A percentile compares a stretch with the other conserved stretches of the same genome.
Evolutionary conservation across 768 basidiomycete species (phyloP).

Genomic region (Phallus indusiatus): DNA sequence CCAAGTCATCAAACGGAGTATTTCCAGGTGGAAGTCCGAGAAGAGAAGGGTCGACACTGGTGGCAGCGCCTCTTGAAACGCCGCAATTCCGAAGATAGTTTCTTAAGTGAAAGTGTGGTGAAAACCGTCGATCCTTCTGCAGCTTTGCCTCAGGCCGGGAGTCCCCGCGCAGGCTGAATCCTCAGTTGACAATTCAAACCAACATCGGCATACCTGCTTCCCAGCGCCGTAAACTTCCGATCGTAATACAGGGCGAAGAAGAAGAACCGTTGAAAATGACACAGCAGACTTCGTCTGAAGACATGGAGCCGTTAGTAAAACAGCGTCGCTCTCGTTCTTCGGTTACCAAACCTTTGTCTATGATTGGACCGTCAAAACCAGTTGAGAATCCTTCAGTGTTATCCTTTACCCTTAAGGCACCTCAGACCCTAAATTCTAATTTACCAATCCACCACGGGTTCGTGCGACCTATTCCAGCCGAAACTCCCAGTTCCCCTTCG

Average conservation of each 20-base stretch:
- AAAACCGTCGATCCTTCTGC: neutral
- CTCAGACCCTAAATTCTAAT: neutral
- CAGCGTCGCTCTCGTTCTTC: neutral
- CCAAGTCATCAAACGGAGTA: neutral
- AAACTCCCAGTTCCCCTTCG: constrained; percentile 2
- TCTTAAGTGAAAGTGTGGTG: neutral
- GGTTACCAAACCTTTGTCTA: neutral
- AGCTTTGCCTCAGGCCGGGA: neutral
- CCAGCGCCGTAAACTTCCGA: neutral
- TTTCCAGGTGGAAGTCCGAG: constrained; percentile 9
- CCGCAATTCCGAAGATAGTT: constrained; percentile 5
- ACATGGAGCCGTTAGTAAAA: neutral
- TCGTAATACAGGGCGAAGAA: constrained; percentile 2
- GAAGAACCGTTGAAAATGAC: neutral
- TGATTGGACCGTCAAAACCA: neutral
- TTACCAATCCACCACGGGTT: constrained; percentile 7
- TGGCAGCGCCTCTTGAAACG: constrained; percentile 7
- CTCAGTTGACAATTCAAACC: constrained; percentile 4
- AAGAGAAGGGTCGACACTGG: constrained; percentile 1
- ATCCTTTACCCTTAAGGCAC: neutral
- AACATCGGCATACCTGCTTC: constrained; percentile 1
- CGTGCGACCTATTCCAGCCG: constrained; percentile 5
- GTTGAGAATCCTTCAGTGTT: neutral
- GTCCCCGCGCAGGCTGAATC: neutral
- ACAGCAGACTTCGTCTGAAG: neutral